Conservation (phyloP, 495 filamentous ascomycete species). For the Neurospora pannonica region DNA sequence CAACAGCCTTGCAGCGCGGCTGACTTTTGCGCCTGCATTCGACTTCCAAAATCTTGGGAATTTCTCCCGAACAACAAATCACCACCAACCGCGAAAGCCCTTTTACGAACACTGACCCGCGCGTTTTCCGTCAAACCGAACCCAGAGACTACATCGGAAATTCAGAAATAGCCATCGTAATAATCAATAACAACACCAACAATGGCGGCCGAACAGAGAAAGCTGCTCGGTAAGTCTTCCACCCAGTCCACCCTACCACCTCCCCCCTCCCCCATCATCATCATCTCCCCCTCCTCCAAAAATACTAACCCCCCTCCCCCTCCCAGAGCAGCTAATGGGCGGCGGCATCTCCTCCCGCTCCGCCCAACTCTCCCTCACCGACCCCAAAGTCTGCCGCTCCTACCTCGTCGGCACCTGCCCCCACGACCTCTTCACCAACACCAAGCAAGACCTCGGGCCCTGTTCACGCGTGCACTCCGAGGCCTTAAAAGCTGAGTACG, state of each 20-base stretch:
- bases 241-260: too few relatives aligned
- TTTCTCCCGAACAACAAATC: background rate
- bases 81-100: background rate
- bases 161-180: background rate
- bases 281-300: background rate
- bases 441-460: constrained; percentile 89
- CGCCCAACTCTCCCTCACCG: constrained; percentile 76
- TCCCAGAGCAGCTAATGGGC: constrained; percentile 73
- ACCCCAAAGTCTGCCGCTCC: constrained; percentile 90
- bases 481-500: constrained; percentile 79
- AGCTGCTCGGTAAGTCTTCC: constrained; percentile 75
- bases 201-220: constrained; percentile 93
- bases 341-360: constrained; percentile 59
- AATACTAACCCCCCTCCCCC: background rate
- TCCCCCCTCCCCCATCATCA: background rate
- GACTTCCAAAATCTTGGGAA: background rate
- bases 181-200: constrained; percentile 6
- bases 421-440: constrained; percentile 99
- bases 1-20: constrained; percentile 23
- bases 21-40: constrained; percentile 3
- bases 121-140: background rate
- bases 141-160: too few relatives aligned
- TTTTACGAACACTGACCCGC: background rate
- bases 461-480: constrained; percentile 90
- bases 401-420: constrained; percentile 92